A percentile compares a stretch with the other conserved stretches of the same genome.
Conservation (phyloP, 495 filamentous ascomycete species). For the Tuber aestivum region DNA sequence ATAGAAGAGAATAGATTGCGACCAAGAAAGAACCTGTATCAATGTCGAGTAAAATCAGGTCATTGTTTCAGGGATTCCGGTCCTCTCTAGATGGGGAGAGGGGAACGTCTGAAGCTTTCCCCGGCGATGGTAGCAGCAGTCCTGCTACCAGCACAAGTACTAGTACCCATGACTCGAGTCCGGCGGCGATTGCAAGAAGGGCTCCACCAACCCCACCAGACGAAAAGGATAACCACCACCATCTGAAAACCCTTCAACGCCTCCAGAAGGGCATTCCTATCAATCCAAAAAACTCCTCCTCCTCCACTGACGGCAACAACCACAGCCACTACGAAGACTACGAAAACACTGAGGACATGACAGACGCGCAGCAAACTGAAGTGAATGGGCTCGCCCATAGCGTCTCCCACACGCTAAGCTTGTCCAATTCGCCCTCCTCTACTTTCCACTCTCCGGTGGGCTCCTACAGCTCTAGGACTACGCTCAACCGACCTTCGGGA, state of each 20-base stretch:
- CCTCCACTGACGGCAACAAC: background rate
- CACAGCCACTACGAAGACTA: conserved; percentile 12
- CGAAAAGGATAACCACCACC: conserved; percentile 31
- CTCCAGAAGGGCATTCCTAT: conserved; percentile 15
- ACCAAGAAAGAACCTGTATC: conserved; percentile 7
- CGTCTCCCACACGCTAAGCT: conserved; percentile 24
- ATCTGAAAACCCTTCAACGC: conserved; percentile 20
- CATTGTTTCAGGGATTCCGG: conserved; percentile 31
- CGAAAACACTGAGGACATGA: conserved; percentile 19
- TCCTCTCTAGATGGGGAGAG: conserved; percentile 14
- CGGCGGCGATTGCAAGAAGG: conserved; percentile 1
- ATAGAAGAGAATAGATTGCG: background rate
- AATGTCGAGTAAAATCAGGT: conserved; percentile 32
- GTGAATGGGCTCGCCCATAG: conserved; percentile 31
- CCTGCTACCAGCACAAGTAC: background rate
- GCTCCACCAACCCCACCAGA: conserved; percentile 35
- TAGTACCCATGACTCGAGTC: conserved; percentile 23
- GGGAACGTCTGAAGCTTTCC: conserved; percentile 12
- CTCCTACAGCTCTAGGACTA: conserved; percentile 12
- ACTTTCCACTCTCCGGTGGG: conserved; percentile 32
- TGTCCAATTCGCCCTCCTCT: conserved; percentile 35
- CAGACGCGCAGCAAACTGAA: conserved; percentile 36
- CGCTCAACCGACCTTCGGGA: conserved; percentile 9
- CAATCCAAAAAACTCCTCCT: background rate
- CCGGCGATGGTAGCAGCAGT: conserved; percentile 14